Percentiles rank a stretch among this genome's conserved stretches.
Evolutionary conservation across 1,284 basidiomycete genomes (phyloP).

Genomic region (Wolfiporia cocos): DNA sequence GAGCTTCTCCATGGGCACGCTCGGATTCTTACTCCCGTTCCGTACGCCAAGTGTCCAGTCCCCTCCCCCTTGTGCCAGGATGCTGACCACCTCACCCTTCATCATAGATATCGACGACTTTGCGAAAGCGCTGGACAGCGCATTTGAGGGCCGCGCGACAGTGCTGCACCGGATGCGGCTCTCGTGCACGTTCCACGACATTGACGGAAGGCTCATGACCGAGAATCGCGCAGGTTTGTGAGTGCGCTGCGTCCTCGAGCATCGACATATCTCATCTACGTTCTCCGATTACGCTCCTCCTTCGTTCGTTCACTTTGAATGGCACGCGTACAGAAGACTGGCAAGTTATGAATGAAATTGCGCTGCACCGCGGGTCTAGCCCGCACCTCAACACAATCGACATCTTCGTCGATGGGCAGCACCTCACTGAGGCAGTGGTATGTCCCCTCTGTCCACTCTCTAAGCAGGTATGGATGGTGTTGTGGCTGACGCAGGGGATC

Average conservation of each 20-base stretch:
- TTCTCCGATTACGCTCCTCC: no score
- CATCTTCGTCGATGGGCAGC: conserved; percentile 92
- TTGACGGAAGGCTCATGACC: conserved; percentile 49
- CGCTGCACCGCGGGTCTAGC: conserved; percentile 86
- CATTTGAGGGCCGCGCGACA: conserved; percentile 69
- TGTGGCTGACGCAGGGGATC: conserved; percentile 2
- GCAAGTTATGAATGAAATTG: conserved; percentile 98
- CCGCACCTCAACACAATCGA: conserved; percentile 94
- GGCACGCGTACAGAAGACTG: no score
- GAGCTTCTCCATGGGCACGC: conserved; percentile 93
- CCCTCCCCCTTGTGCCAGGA: background rate
- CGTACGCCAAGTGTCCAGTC: conserved; percentile 53
- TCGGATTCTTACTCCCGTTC: conserved; percentile 93
- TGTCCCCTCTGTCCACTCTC: conserved; percentile 27
- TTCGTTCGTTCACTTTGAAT: no score
- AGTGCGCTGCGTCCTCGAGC: background rate
- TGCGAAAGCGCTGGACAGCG: conserved; percentile 70
- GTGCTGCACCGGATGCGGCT: conserved; percentile 86
- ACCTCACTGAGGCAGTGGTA: conserved; percentile 93
- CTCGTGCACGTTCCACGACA: conserved; percentile 71
- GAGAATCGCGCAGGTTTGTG: conserved; percentile 49
- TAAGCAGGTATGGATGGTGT: background rate
- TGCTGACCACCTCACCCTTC: background rate
- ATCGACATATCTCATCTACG: background rate
- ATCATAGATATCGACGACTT: conserved; percentile 75